Percentiles rank a stretch among this genome's conserved stretches.
These are phyloP conservation scores for Chlorophyllum brunneum DNA, from an alignment of 768 basidiomycete species.

Conservation along the genomic window DNA sequence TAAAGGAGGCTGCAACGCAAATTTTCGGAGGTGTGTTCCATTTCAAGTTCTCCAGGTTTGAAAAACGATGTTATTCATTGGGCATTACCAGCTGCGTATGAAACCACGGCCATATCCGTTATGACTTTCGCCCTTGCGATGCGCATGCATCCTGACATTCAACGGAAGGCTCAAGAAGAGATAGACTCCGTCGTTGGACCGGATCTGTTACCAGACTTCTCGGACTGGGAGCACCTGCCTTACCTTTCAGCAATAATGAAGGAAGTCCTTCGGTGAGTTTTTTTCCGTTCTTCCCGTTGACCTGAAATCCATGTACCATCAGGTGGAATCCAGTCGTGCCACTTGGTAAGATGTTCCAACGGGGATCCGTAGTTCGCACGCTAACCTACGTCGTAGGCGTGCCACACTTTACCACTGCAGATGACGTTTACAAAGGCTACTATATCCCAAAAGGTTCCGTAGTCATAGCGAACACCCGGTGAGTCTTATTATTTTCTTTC, in stretches of 20 bases:
- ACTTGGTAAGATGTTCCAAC: background rate
- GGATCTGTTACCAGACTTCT: slow-evolving; percentile 21
- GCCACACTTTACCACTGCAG: background rate
- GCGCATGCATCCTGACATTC: slow-evolving; percentile 21
- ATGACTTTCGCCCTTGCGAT: slow-evolving; percentile 24
- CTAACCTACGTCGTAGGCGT: background rate
- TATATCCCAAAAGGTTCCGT: background rate
- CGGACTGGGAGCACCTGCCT: slow-evolving; percentile 16
- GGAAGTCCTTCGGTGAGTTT: slow-evolving; percentile 16
- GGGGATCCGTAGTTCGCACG: background rate
- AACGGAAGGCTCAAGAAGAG: slow-evolving; percentile 24
- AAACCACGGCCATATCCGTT: background rate
- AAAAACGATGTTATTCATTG: background rate
- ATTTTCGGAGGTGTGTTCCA: background rate
- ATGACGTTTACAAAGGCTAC: slow-evolving; percentile 1
- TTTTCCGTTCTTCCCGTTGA: background rate
- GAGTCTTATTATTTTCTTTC: background rate
- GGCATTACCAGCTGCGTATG: background rate
- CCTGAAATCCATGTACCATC: background rate
- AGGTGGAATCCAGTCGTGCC: background rate
- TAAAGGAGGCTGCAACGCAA: background rate
- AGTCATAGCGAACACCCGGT: background rate
- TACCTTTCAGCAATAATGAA: slow-evolving; percentile 19
- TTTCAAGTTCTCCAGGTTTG: background rate
- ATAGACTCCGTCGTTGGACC: slow-evolving; percentile 20